phyloP scores from a whole-genome alignment of 139 green algal species.

The Chlorella ohadii region DNA sequence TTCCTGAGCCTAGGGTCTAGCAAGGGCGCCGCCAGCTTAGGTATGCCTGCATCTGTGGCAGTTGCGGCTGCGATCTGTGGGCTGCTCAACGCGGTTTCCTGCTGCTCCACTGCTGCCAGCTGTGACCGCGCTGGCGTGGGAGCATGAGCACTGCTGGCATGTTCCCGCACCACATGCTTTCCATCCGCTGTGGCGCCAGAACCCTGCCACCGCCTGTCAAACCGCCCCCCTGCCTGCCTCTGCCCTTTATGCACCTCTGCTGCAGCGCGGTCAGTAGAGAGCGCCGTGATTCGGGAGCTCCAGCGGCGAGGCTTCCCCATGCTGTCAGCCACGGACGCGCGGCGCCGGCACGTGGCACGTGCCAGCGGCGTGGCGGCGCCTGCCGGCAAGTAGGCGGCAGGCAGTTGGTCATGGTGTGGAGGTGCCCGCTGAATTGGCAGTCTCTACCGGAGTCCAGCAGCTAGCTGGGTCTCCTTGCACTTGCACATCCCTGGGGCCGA shows the following conservation, averaged over 20 bases:
- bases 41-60: neutral
- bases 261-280: slow-evolving; percentile 48
- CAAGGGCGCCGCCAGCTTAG: slow-evolving; percentile 12
- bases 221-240: neutral
- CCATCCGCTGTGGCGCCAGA: neutral
- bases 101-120: neutral
- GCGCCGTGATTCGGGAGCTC: slow-evolving; percentile 40
- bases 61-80: neutral
- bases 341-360: slow-evolving; percentile 4
- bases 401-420: no score
- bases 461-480: no score
- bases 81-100: neutral
- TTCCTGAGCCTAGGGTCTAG: slow-evolving; percentile 55
- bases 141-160: no score
- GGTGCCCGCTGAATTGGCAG: no score
- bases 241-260: neutral
- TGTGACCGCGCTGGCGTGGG: no score
- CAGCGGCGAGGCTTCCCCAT: slow-evolving; percentile 45
- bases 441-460: no score
- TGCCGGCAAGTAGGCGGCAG: no score
- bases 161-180: no score
- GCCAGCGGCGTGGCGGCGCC: neutral
- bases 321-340: slow-evolving; percentile 36
- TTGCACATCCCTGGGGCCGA: no score
- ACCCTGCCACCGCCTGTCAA: neutral